Evolutionary conservation across 768 basidiomycete species (phyloP).

Genomic region (Psilocybe sp.): DNA sequence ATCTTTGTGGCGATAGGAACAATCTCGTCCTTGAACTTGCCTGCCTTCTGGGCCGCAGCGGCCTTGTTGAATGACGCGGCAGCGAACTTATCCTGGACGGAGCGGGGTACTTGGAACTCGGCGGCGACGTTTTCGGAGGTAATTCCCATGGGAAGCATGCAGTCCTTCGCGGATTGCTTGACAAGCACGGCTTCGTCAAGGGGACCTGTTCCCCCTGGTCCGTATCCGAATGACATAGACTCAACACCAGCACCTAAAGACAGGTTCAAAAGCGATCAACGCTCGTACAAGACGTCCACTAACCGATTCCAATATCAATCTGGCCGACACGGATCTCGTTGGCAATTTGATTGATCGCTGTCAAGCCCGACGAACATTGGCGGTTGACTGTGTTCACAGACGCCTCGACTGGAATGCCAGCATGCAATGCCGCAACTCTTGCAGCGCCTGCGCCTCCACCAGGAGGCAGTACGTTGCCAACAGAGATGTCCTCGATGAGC

Average conservation of each 20-base stretch:
- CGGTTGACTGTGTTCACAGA: slow-evolving; percentile 84
- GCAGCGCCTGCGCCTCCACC: slow-evolving; percentile 80
- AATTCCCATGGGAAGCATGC: slow-evolving; percentile 87
- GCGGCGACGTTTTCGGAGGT: slow-evolving; percentile 91
- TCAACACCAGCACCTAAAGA: slow-evolving; percentile 78
- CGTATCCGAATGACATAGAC: slow-evolving; percentile 83
- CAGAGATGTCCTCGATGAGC: slow-evolving; percentile 80
- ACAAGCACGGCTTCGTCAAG: slow-evolving; percentile 63
- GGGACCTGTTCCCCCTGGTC: slow-evolving; percentile 51
- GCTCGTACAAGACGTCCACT: slow-evolving; percentile 20
- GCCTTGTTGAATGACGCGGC: slow-evolving; percentile 86
- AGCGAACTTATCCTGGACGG: slow-evolving; percentile 81
- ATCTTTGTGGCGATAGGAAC: slow-evolving; percentile 72
- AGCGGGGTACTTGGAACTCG: slow-evolving; percentile 72
- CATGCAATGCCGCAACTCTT: slow-evolving; percentile 83
- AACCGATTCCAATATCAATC: slow-evolving; percentile 89
- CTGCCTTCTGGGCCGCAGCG: slow-evolving; percentile 72
- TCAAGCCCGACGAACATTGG: slow-evolving; percentile 87
- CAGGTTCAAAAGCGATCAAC: neutral
- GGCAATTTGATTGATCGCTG: slow-evolving; percentile 79
- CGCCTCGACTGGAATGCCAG: slow-evolving; percentile 78
- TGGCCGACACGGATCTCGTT: slow-evolving; percentile 75
- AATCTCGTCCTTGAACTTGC: slow-evolving; percentile 83
- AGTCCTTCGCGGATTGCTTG: slow-evolving; percentile 73
- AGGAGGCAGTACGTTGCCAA: slow-evolving; percentile 87